phyloP scores from a whole-genome alignment of 495 filamentous ascomycete genomes.

The Aspergillus nanangensis region DNA sequence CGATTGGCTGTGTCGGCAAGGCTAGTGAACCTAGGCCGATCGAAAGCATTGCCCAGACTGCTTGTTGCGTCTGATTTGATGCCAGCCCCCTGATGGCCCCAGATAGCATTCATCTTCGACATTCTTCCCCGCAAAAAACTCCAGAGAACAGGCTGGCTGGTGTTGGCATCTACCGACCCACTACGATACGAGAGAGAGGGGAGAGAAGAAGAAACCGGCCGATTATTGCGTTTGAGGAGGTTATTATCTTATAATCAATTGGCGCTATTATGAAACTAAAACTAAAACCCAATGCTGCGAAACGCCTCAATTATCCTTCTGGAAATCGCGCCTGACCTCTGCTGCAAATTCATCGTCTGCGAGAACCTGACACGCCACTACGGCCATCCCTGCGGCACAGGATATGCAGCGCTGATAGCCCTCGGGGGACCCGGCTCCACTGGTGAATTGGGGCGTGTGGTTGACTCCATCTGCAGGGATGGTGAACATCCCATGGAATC shows the following conservation, averaged over 20 bases:
- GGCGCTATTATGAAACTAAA: too few relatives aligned
- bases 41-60: not conserved
- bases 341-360: conserved; percentile 35
- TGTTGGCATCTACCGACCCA: too few relatives aligned
- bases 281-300: too few relatives aligned
- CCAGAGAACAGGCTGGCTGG: too few relatives aligned
- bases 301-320: too few relatives aligned
- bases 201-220: too few relatives aligned
- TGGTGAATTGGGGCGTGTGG: conserved; percentile 52
- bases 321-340: conserved; percentile 25
- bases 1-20: conserved; percentile 25
- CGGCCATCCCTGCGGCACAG: conserved; percentile 55
- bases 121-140: too few relatives aligned
- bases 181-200: too few relatives aligned
- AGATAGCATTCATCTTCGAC: too few relatives aligned
- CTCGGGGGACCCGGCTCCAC: conserved; percentile 46
- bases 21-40: conserved; percentile 10
- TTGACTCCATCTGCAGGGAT: conserved; percentile 47
- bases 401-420: conserved; percentile 38
- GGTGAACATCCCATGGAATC: conserved; percentile 54
- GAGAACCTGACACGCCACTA: conserved; percentile 45
- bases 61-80: not conserved
- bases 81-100: not conserved
- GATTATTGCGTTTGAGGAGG: not conserved
- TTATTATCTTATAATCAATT: not conserved